A percentile compares a stretch with the other conserved stretches of the same genome.
These are phyloP conservation scores for Yamadazyma sp. DNA, from an alignment of 1,139 yeast species.

Conservation along the genomic window DNA sequence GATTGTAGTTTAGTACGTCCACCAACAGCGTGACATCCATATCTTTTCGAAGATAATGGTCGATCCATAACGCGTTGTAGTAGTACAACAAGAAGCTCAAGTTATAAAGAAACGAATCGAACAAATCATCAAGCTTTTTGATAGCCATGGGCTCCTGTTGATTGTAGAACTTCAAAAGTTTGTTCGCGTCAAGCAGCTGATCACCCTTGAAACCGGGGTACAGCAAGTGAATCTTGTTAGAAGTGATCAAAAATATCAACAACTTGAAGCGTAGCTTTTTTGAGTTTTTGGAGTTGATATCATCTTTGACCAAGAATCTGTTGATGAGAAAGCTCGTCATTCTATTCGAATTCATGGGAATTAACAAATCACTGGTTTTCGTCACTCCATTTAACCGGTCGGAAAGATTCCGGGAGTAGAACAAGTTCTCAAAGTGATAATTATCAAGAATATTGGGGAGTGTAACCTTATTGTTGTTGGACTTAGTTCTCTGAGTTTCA, in stretches of 20 bases:
- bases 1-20: constrained; percentile 9
- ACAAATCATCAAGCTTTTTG: constrained; percentile 38
- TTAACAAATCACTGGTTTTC: constrained; percentile 13
- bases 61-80: constrained; percentile 16
- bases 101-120: constrained; percentile 39
- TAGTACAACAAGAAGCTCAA: constrained; percentile 24
- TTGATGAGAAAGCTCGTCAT: constrained; percentile 43
- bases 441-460: constrained; percentile 41
- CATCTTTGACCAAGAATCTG: constrained; percentile 27
- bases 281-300: constrained; percentile 20
- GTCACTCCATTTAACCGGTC: constrained; percentile 7
- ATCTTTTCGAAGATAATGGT: constrained; percentile 14
- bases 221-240: constrained; percentile 3
- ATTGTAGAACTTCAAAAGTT: constrained; percentile 15
- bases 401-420: constrained; percentile 25
- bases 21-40: constrained; percentile 16
- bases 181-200: constrained; percentile 3
- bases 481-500: constrained; percentile 43
- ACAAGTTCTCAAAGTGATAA: constrained; percentile 35
- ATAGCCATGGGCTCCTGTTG: constrained; percentile 2
- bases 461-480: constrained; percentile 31
- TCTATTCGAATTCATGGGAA: constrained; percentile 37
- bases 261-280: constrained; percentile 15
- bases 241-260: constrained; percentile 8
- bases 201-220: constrained; percentile 9